Evolutionary conservation across 208 protist species (phyloP).

Genomic region (Entamoeba moshkovskii): DNA sequence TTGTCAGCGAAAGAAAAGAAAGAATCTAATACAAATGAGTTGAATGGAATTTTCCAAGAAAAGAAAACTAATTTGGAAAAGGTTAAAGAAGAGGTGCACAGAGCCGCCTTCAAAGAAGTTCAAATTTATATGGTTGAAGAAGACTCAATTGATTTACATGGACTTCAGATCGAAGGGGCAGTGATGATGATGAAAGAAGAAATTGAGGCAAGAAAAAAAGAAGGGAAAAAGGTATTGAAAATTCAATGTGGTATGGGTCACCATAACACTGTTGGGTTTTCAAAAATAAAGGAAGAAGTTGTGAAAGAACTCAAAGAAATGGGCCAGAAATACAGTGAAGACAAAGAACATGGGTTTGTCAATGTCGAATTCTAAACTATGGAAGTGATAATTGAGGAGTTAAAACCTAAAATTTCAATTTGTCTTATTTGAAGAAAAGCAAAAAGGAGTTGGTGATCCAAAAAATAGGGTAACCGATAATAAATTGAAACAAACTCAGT

Average conservation of each 20-base stretch:
- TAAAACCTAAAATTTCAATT: too few relatives aligned
- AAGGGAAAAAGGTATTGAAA: background rate
- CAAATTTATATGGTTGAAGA: background rate
- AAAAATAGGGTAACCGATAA: too few relatives aligned
- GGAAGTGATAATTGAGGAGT: too few relatives aligned
- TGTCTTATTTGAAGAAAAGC: too few relatives aligned
- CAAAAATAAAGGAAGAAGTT: background rate
- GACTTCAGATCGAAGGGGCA: background rate
- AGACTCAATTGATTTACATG: background rate
- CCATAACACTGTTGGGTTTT: background rate
- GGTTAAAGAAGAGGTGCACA: background rate
- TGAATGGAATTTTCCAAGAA: background rate
- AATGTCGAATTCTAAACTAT: background rate
- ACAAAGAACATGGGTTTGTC: background rate
- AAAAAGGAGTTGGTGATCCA: too few relatives aligned
- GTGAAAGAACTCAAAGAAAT: background rate
- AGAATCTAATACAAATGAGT: background rate
- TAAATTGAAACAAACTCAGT: too few relatives aligned
- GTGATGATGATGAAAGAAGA: conserved; percentile 2
- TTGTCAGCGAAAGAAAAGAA: background rate
- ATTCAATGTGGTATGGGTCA: background rate
- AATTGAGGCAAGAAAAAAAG: background rate
- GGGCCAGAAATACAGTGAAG: background rate
- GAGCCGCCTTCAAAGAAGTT: background rate
- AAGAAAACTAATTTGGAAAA: background rate